phyloP scores from a whole-genome alignment of 1,284 basidiomycete species.

The Trichosporon coremiiforme region DNA sequence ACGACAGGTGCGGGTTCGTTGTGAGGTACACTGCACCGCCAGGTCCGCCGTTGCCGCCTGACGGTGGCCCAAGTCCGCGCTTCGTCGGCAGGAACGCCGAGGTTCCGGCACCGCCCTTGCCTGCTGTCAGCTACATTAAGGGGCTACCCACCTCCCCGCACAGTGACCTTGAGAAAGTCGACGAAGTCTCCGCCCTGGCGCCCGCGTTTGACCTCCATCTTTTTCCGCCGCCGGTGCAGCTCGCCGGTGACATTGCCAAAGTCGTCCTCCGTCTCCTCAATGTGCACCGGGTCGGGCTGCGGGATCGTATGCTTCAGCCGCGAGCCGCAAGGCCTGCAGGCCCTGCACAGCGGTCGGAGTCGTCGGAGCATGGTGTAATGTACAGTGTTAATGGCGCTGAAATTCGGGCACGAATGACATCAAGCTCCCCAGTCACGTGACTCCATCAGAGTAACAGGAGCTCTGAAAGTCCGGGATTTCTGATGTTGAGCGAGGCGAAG shows the following conservation, averaged over 20 bases:
- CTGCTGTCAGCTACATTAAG: slow-evolving; percentile 56
- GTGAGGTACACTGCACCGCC: slow-evolving; percentile 84
- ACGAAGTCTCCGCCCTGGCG: slow-evolving; percentile 72
- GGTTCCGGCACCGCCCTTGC: slow-evolving; percentile 79
- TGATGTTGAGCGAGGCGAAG: too few relatives aligned
- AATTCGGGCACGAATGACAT: slow-evolving; percentile 15
- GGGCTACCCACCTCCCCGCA: slow-evolving; percentile 64
- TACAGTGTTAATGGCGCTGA: background rate
- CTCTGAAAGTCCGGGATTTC: too few relatives aligned
- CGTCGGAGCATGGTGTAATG: background rate
- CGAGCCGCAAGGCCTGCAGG: slow-evolving; percentile 11
- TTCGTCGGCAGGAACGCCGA: slow-evolving; percentile 78
- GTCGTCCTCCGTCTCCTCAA: slow-evolving; percentile 32
- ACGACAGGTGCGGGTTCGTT: slow-evolving; percentile 74
- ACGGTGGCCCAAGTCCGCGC: slow-evolving; percentile 76
- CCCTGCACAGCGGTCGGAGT: background rate
- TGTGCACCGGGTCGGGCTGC: slow-evolving; percentile 24
- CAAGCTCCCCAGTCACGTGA: slow-evolving; percentile 22
- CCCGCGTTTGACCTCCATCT: slow-evolving; percentile 50
- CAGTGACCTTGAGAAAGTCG: slow-evolving; percentile 73
- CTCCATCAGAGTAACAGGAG: too few relatives aligned
- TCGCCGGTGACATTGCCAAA: slow-evolving; percentile 45
- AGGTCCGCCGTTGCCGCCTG: slow-evolving; percentile 83
- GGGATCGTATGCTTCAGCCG: background rate
- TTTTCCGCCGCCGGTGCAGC: slow-evolving; percentile 45